These are phyloP conservation scores for Paramecium sexaurelia DNA, from an alignment of 73 alveolate genomes.

Conservation along the genomic window DNA sequence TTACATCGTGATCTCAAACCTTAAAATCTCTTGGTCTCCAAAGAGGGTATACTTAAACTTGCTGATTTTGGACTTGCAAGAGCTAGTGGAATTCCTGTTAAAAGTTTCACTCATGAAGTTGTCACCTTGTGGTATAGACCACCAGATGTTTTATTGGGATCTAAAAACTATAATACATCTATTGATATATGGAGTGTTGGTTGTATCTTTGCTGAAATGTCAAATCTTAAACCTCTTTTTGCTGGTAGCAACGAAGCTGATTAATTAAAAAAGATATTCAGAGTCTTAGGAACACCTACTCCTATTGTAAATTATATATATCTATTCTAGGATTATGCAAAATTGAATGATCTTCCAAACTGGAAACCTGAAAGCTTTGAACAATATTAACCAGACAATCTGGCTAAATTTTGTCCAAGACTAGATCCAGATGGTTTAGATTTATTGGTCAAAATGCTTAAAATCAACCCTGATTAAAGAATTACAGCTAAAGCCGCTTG, in stretches of 20 bases:
- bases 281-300: slow-evolving; percentile 86
- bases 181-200: slow-evolving; percentile 97
- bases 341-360: slow-evolving; percentile 37
- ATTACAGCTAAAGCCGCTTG: slow-evolving; percentile 67
- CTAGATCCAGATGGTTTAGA: slow-evolving; percentile 90
- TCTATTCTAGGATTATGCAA: slow-evolving; percentile 41
- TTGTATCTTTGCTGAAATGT: slow-evolving; percentile 92
- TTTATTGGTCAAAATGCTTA: slow-evolving; percentile 70
- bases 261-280: slow-evolving; percentile 79
- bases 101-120: slow-evolving; percentile 92
- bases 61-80: slow-evolving; percentile 96
- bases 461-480: slow-evolving; percentile 63
- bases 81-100: slow-evolving; percentile 84
- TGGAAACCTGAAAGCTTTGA: slow-evolving; percentile 71
- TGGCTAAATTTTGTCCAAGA: slow-evolving; percentile 78
- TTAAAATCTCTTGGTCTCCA: slow-evolving; percentile 76
- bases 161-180: slow-evolving; percentile 83
- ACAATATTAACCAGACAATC: slow-evolving; percentile 72
- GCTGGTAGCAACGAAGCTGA: slow-evolving; percentile 78
- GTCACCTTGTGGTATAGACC: slow-evolving; percentile 93
- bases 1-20: slow-evolving; percentile 87
- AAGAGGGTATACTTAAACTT: slow-evolving; percentile 84
- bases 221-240: slow-evolving; percentile 89
- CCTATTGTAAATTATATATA: slow-evolving; percentile 81
- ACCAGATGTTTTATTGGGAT: slow-evolving; percentile 91